These are phyloP conservation scores for Borealophlyctis nickersoniae DNA, from an alignment of 192 early-diverging fungal genomes.

Conservation along the genomic window DNA sequence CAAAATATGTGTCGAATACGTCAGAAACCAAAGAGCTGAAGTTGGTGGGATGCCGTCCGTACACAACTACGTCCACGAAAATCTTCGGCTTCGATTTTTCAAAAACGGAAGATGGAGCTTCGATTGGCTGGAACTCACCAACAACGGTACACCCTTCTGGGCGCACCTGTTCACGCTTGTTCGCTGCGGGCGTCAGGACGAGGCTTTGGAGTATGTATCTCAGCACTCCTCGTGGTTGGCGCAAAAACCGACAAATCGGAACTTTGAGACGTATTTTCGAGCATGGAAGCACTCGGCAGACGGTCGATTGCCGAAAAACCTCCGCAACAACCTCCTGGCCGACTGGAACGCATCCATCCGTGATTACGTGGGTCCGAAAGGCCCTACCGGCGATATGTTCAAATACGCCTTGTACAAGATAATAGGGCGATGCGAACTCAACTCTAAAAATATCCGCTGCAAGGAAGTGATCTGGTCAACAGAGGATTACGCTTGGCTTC, in stretches of 20 bases:
- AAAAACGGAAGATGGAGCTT: constrained; percentile 47
- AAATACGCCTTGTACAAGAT: constrained; percentile 88
- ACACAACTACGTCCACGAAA: constrained; percentile 65
- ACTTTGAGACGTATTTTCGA: constrained; percentile 70
- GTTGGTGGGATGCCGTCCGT: constrained; percentile 83
- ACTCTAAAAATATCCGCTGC: constrained; percentile 51
- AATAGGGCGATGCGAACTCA: constrained; percentile 82
- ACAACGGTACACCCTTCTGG: constrained; percentile 68
- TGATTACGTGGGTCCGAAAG: constrained; percentile 24
- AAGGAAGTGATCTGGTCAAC: constrained; percentile 69
- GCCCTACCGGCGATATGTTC: constrained; percentile 72
- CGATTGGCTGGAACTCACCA: constrained; percentile 28
- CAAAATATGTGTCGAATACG: constrained; percentile 13
- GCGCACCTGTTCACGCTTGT: constrained; percentile 81
- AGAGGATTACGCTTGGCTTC: constrained; percentile 94
- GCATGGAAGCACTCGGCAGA: constrained; percentile 52
- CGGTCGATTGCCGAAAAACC: constrained; percentile 41
- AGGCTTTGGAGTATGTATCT: constrained; percentile 66
- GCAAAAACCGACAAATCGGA: constrained; percentile 43
- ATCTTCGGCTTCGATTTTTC: constrained; percentile 66
- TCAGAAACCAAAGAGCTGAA: constrained; percentile 36
- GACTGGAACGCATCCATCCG: constrained; percentile 53
- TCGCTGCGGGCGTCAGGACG: constrained; percentile 66
- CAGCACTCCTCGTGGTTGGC: constrained; percentile 28
- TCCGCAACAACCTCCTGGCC: constrained; percentile 55